phyloP scores from a whole-genome alignment of 106 monocot species.

The Allium cepa region DNA sequence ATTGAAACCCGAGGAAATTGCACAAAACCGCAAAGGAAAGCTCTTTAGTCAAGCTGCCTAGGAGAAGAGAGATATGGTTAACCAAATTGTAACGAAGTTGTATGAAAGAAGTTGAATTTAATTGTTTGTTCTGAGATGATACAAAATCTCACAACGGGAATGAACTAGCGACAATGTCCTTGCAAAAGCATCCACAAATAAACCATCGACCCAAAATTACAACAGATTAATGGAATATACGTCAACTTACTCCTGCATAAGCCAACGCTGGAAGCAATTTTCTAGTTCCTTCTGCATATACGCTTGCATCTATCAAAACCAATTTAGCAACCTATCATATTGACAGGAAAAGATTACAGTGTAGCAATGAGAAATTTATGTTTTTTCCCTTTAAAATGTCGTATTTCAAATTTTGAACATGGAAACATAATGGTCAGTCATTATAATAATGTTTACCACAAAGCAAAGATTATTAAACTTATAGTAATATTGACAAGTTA shows the following conservation, averaged over 20 bases:
- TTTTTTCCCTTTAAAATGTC: no score
- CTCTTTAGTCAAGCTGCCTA: slow-evolving; percentile 80
- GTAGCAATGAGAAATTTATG: no score
- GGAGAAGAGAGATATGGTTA: slow-evolving; percentile 4
- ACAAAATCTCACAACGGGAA: not conserved
- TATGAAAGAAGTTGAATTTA: not conserved
- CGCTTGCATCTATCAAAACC: slow-evolving; percentile 78
- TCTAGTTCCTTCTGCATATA: slow-evolving; percentile 64
- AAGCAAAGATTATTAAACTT: no score
- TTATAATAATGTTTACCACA: no score
- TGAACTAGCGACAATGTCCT: not conserved
- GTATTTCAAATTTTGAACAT: no score
- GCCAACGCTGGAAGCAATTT: slow-evolving; percentile 56
- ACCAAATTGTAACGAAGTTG: not conserved
- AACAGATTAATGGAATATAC: not conserved
- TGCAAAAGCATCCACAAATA: slow-evolving; percentile 5
- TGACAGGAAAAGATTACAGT: no score
- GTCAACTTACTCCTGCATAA: slow-evolving; percentile 74
- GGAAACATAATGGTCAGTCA: no score
- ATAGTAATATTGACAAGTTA: no score
- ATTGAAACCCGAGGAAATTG: slow-evolving; percentile 48
- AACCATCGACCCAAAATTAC: slow-evolving; percentile 1
- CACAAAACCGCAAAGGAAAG: slow-evolving; percentile 60
- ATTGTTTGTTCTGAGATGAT: not conserved
- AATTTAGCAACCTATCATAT: slow-evolving; percentile 47